Base-by-base conservation (phyloP, 108 stramenopile genomes). In the Cyclotella distinguenda region DNA sequence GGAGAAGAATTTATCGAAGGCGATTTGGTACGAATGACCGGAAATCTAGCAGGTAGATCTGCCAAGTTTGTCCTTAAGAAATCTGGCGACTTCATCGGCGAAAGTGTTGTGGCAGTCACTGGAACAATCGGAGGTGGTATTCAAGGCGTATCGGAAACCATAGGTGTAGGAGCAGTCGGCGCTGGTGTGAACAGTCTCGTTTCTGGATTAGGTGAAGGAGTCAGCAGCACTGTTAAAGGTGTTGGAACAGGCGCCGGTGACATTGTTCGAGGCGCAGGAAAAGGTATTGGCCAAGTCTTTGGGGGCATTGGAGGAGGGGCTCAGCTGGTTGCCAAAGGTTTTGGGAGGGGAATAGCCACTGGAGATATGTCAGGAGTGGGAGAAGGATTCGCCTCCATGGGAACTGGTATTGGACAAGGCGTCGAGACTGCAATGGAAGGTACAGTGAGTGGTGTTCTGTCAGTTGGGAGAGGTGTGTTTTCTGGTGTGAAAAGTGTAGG, bases 1-100 rank as follows among this genome's bases (percentile, higher is more conserved):
- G 85, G 88, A 30, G 89, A 94, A 55, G 87, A 86, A 50, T 90
- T 81, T 38, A 79, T 86, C 1, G 94, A 95, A 60, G 94, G 94
- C 1, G 94, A 95, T 50, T 72, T 95, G 46, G 60, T 92, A 0
- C 84, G 94, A 10, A 85, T 84, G 35, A 84, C 87, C 22, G 94
- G 94, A 19, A 90, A 92, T 57, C 59, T 95, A 12, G 84, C 87
- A 15, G 94, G 94, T 32, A 76, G 85, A 58, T 76, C 86, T 40
- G 86, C 83, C 16, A 82, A 83, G 33, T 74, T 74, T 38, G 77
- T 92, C 2, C 50, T 91, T 21, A 87, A 82, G 60, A 80, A 76
- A 44, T 77, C 79, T 13, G 89, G 90, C 23, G 73, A 77, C 51
- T 86, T 74, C 22, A 59, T 95, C 46, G 89, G 88, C 18, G 73